Percentiles rank a stretch among this genome's conserved stretches.
Evolutionary conservation across 208 protist species (phyloP).

Genomic region (Leptomonas pyrrhocoris): DNA sequence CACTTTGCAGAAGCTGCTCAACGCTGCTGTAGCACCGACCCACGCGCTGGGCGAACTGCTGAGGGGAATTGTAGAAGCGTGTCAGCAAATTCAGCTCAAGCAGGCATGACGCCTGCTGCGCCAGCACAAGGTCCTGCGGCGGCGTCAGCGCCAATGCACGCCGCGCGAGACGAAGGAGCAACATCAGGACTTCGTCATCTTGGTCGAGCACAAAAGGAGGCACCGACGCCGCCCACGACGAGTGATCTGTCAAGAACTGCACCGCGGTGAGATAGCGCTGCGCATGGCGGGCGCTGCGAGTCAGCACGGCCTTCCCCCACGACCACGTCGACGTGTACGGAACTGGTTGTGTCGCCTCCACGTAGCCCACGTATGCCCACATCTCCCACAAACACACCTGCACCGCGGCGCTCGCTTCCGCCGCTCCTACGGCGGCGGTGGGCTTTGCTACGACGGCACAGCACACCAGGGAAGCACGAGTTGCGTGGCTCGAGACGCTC

Average conservation of each 20-base stretch:
- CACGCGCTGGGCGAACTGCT: slow-evolving; percentile 19
- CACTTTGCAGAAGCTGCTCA: slow-evolving; percentile 19
- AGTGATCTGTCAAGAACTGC: slow-evolving; percentile 68
- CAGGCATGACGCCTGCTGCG: slow-evolving; percentile 41
- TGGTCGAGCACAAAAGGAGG: slow-evolving; percentile 69
- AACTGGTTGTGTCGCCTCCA: slow-evolving; percentile 3
- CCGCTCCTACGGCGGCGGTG: background rate
- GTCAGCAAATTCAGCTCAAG: slow-evolving; percentile 80
- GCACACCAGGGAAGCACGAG: slow-evolving; percentile 59
- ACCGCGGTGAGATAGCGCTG: slow-evolving; percentile 52
- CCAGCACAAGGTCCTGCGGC: slow-evolving; percentile 34
- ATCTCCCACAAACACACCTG: slow-evolving; percentile 77
- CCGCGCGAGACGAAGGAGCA: slow-evolving; percentile 52
- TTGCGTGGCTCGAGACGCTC: slow-evolving; percentile 50
- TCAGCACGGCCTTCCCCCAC: slow-evolving; percentile 67
- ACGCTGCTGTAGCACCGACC: slow-evolving; percentile 24
- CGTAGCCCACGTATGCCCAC: slow-evolving; percentile 31
- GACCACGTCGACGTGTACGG: slow-evolving; percentile 53
- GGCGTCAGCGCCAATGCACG: slow-evolving; percentile 4
- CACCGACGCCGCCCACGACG: slow-evolving; percentile 60
- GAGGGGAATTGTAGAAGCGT: slow-evolving; percentile 21
- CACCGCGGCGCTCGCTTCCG: slow-evolving; percentile 1
- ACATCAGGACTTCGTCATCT: slow-evolving; percentile 43
- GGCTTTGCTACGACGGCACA: slow-evolving; percentile 24
- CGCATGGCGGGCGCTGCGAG: slow-evolving; percentile 59